Base-by-base conservation (phyloP, 129 eudicot genomes). In the Dittrichia graveolens region DNA sequence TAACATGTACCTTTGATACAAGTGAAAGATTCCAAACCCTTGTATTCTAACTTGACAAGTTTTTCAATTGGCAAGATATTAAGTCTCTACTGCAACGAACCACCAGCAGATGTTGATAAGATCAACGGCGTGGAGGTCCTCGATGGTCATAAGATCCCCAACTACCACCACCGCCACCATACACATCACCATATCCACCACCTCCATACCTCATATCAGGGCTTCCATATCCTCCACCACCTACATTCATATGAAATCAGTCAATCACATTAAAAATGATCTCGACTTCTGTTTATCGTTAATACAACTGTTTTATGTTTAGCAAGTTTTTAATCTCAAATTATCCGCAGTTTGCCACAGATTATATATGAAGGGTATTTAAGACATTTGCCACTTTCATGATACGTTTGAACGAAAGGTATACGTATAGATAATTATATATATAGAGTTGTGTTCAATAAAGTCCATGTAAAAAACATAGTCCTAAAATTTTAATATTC, bases 181-280 rank as follows among this genome's bases (percentile, higher is more conserved):
- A 84, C 24, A 69, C 75, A 71, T 84, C 92, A 56, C 83, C 85
- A 44, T 79, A 88, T 48, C 85, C 80, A 63, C 83, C 74, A 62
- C 84, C 83, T 13, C 83, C 39, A 76, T 87, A 89, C 61, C 92
- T 89, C 67, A 67, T 82, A 38, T 87, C 96, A 10, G 95, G 95
- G 82, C 84, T 86, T 62, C 87, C 96, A 72, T 89, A 92, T 45
- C 88, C 84, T 50, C 88, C 91, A 77, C 68, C 79, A 69, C 89
- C 95, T 89, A 64, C 7, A 56, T 14, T 59, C 57, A 74, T 14
- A 67, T 15, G 11, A 24, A 16, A 46, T n/a, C n/a, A n/a, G n/a
- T n/a, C n/a, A n/a, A n/a, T 15, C 43, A 34, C 47, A 43, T 49
- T 18, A 11, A 19, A 19, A 48, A 40, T 55, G 12, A 65, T 18